phyloP scores from a whole-genome alignment of 169 alveolate species.

The Cryptosporidium bovis region DNA sequence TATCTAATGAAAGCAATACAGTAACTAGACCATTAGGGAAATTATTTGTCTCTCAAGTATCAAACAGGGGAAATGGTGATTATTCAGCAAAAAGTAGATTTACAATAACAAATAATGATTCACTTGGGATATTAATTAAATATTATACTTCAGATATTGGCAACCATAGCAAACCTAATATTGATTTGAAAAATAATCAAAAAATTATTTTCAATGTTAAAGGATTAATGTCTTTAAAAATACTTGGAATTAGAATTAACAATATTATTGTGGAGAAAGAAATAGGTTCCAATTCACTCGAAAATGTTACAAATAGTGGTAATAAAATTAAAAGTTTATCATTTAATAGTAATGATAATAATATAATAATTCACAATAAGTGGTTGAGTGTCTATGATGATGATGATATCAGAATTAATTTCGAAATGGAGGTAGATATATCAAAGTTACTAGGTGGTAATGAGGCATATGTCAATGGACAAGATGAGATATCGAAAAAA shows the following conservation, averaged over 20 bases:
- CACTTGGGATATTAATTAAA: conserved; percentile 9
- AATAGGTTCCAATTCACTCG: background rate
- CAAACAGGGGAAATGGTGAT: background rate
- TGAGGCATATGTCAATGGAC: too few relatives aligned
- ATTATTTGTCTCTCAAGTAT: conserved; percentile 19
- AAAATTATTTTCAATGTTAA: conserved; percentile 28
- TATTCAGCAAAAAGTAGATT: conserved; percentile 38
- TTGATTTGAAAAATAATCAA: background rate
- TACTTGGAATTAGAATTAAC: conserved; percentile 22
- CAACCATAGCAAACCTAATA: background rate
- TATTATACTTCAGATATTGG: background rate
- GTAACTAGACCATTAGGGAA: conserved; percentile 16
- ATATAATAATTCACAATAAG: conserved; percentile 20
- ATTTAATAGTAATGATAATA: background rate
- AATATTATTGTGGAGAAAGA: conserved; percentile 25
- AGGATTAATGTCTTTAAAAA: conserved; percentile 57
- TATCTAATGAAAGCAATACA: background rate
- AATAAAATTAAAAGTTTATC: background rate
- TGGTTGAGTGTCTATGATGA: conserved; percentile 1
- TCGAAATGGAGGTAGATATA: conserved; percentile 27
- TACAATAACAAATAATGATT: conserved; percentile 38
- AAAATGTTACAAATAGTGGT: background rate
- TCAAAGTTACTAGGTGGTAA: background rate
- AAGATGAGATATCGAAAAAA: background rate
- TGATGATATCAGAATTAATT: conserved; percentile 15